Conservation (phyloP, 1,284 basidiomycete genomes). For the Tilletia indica region DNA sequence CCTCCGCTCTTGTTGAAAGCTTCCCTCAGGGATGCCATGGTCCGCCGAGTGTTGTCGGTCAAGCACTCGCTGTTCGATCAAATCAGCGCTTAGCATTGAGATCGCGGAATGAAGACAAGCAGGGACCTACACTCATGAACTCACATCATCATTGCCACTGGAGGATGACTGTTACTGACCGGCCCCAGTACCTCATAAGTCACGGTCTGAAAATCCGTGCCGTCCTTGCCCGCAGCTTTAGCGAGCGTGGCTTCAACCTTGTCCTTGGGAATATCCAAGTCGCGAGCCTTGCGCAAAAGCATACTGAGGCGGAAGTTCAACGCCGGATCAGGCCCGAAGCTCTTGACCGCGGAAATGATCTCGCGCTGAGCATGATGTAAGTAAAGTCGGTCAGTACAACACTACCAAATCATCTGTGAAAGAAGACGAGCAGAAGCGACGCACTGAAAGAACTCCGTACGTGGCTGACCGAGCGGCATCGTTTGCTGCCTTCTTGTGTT, state of each 20-base stretch:
- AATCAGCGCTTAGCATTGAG: background rate
- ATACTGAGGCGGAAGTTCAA: conserved; percentile 21
- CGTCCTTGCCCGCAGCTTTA: conserved; percentile 22
- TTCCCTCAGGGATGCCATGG: conserved; percentile 27
- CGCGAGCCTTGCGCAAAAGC: conserved; percentile 24
- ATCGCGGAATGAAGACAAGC: too few relatives aligned
- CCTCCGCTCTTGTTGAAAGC: conserved; percentile 25
- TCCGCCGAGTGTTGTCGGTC: conserved; percentile 24
- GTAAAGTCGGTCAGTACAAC: background rate
- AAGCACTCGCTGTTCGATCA: conserved; percentile 22
- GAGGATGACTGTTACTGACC: background rate
- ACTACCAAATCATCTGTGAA: background rate
- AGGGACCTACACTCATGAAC: background rate
- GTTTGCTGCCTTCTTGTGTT: conserved; percentile 31
- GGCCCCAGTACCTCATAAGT: conserved; percentile 28
- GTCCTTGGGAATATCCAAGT: conserved; percentile 26
- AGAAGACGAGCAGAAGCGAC: conserved; percentile 7
- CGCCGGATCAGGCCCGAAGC: conserved; percentile 20
- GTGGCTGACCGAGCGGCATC: conserved; percentile 21
- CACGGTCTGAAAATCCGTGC: conserved; percentile 16
- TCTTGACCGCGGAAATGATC: conserved; percentile 12
- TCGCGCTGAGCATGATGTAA: background rate
- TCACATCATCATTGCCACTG: conserved; percentile 27
- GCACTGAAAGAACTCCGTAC: conserved; percentile 25
- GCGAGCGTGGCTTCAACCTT: conserved; percentile 27